These are phyloP conservation scores for Linnemannia schmuckeri DNA, from an alignment of 192 early-diverging fungal species.

Conservation along the genomic window DNA sequence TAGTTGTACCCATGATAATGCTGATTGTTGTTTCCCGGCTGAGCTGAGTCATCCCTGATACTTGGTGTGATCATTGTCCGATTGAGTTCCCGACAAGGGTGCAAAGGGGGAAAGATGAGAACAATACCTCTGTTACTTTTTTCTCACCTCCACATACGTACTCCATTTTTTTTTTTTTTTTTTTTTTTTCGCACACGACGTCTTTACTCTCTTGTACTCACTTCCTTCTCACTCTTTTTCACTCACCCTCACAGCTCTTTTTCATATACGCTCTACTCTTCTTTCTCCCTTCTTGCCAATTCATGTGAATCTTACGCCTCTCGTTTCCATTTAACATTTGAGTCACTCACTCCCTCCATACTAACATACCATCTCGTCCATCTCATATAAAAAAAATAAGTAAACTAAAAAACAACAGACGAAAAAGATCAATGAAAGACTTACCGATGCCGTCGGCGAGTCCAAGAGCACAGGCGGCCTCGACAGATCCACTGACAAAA, in stretches of 20 bases:
- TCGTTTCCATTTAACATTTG: not conserved
- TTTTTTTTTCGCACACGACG: too few species aligned
- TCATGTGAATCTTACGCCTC: not conserved
- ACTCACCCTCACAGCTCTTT: not conserved
- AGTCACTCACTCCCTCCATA: too few species aligned
- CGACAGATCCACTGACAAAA: slow-evolving; percentile 94
- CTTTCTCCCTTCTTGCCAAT: too few species aligned
- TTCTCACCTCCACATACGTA: not conserved
- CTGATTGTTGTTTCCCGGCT: not conserved
- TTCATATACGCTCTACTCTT: not conserved
- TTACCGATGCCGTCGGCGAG: slow-evolving; percentile 95
- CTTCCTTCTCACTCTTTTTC: too few species aligned
- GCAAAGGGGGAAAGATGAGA: not conserved
- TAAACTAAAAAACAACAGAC: too few species aligned
- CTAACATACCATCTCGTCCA: too few species aligned
- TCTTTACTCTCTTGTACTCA: too few species aligned
- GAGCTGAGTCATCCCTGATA: not conserved
- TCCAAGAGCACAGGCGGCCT: slow-evolving; percentile 96
- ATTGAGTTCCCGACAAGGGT: not conserved
- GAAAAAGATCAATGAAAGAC: not conserved
- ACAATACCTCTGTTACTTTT: not conserved
- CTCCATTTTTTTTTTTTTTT: not conserved
- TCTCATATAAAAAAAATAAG: not conserved
- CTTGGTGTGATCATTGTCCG: not conserved
- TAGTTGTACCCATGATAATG: not conserved